Percentiles rank a stretch among this genome's conserved stretches.
Evolutionary conservation across 75 land plant genomes (phyloP).

Genomic region (Pseudotsuga menziesii): DNA sequence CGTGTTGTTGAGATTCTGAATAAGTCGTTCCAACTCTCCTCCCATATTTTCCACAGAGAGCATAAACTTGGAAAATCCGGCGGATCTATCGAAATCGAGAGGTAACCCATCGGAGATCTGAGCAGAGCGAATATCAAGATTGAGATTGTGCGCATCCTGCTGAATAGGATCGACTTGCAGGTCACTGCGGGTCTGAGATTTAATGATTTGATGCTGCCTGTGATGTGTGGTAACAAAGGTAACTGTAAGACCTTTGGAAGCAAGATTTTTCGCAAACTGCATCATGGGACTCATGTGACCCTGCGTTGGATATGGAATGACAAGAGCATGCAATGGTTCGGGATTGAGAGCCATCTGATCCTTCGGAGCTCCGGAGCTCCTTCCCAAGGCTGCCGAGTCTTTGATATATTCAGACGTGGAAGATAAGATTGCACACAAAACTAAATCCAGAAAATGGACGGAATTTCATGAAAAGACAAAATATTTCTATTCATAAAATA

Average conservation of each 20-base stretch:
- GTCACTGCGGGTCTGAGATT: neutral
- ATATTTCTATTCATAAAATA: too few relatives aligned
- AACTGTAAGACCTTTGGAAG: slow-evolving; percentile 6
- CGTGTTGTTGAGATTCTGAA: slow-evolving; percentile 1
- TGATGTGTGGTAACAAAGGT: slow-evolving; percentile 12
- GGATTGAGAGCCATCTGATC: neutral
- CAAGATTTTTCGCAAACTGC: neutral
- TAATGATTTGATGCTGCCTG: neutral
- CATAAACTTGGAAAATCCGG: slow-evolving; percentile 1
- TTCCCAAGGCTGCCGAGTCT: too few relatives aligned
- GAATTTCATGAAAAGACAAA: too few relatives aligned
- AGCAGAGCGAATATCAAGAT: slow-evolving; percentile 2
- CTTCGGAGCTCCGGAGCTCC: too few relatives aligned
- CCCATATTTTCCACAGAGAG: slow-evolving; percentile 3
- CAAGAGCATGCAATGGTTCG: slow-evolving; percentile 10
- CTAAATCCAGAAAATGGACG: too few relatives aligned
- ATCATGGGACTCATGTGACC: slow-evolving; percentile 16
- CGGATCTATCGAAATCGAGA: neutral
- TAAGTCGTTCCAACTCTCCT: neutral
- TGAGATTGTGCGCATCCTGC: neutral
- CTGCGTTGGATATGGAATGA: slow-evolving; percentile 12
- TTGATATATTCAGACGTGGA: too few relatives aligned
- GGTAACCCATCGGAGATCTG: slow-evolving; percentile 5
- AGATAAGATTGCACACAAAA: too few relatives aligned
- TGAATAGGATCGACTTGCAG: neutral